These are phyloP conservation scores for Eutrema heterophyllum DNA, from an alignment of 345 rosid species.

Conservation along the genomic window DNA sequence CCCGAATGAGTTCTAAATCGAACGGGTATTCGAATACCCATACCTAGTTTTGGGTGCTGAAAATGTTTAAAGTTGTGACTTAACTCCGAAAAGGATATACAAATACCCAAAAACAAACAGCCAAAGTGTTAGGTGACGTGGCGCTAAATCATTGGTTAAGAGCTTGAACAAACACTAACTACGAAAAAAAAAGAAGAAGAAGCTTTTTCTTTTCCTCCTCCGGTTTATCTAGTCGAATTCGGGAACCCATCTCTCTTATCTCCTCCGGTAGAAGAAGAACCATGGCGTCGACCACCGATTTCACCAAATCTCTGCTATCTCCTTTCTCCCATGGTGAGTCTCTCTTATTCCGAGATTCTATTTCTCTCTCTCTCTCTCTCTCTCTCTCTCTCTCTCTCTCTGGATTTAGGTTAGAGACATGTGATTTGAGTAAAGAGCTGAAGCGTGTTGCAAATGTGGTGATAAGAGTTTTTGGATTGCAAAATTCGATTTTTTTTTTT, in stretches of 20 bases:
- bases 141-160: neutral
- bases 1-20: too few species aligned
- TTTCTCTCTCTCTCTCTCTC: neutral
- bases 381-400: neutral
- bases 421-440: neutral
- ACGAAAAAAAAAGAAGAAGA: neutral
- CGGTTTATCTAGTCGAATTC: conserved; percentile 13
- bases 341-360: neutral
- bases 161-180: neutral
- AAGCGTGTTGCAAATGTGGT: neutral
- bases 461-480: too few species aligned
- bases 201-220: neutral
- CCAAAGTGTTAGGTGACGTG: neutral
- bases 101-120: too few species aligned
- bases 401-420: neutral
- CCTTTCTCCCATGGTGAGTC: conserved; percentile 37
- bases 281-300: conserved; percentile 51
- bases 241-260: neutral
- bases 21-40: too few species aligned
- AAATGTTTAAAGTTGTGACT: too few species aligned
- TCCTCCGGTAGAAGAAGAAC: neutral
- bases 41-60: too few species aligned
- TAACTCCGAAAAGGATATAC: too few species aligned
- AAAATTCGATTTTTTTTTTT: neutral
- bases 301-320: conserved; percentile 37